Evolutionary conservation across 768 basidiomycete genomes (phyloP).

Genomic region (Hirschioporus abietinus): DNA sequence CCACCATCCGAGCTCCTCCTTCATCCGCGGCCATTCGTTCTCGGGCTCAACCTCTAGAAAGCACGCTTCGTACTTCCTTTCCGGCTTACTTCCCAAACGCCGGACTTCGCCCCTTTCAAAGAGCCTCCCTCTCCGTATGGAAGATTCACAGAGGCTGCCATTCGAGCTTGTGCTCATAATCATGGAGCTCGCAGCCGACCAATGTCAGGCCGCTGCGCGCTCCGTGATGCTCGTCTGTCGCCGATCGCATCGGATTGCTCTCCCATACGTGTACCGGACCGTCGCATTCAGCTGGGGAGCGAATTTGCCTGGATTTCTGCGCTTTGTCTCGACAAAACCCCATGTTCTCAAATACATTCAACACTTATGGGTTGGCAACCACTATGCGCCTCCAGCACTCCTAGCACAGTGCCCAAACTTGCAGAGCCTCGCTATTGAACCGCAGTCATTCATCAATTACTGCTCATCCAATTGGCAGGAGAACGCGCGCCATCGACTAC

Average conservation of each 20-base stretch:
- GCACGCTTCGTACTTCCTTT: neutral
- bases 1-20: neutral
- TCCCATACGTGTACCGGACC: neutral
- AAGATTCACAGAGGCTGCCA: neutral
- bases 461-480: neutral
- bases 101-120: neutral
- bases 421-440: neutral
- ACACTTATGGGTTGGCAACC: neutral
- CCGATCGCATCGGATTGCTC: neutral
- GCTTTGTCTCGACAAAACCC: neutral
- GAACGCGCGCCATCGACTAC: neutral
- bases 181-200: neutral
- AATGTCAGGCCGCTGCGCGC: neutral
- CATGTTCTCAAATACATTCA: neutral
- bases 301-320: neutral
- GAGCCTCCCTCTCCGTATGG: neutral
- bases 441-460: neutral
- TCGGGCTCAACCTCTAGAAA: neutral
- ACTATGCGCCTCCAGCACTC: neutral
- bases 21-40: neutral
- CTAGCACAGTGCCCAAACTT: neutral
- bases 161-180: neutral
- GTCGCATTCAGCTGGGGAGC: neutral
- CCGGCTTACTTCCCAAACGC: neutral
- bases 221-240: neutral